phyloP scores from a whole-genome alignment of 2,329 filamentous ascomycete genomes.

The Diplodia intermedia region DNA sequence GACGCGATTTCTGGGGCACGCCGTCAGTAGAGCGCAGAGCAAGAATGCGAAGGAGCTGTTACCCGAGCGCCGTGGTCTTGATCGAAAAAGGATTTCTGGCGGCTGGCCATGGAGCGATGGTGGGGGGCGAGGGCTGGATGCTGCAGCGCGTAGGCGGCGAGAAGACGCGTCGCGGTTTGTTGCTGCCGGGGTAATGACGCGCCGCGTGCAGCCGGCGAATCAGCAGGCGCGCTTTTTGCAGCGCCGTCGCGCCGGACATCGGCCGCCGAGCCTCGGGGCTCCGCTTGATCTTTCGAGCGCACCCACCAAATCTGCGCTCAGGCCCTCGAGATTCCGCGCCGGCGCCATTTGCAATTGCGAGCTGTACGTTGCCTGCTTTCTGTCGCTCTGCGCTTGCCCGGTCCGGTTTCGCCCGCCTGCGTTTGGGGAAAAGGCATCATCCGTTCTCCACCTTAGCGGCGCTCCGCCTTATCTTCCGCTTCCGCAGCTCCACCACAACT shows the following conservation, averaged over 20 bases:
- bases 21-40: neutral
- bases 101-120: constrained; percentile 50
- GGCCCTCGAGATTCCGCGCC: constrained; percentile 6
- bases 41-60: neutral
- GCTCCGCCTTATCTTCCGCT: constrained; percentile 28
- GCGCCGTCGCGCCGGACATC: constrained; percentile 16
- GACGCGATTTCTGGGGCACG: constrained; percentile 16
- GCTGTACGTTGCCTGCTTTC: neutral
- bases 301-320: constrained; percentile 16
- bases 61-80: constrained; percentile 46
- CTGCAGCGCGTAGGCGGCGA: constrained; percentile 1
- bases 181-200: constrained; percentile 1
- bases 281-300: constrained; percentile 18
- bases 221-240: constrained; percentile 9
- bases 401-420: constrained; percentile 9
- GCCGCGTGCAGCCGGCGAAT: neutral
- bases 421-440: constrained; percentile 7
- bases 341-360: constrained; percentile 15
- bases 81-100: constrained; percentile 61
- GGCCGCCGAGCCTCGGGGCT: constrained; percentile 20
- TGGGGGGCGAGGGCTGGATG: neutral
- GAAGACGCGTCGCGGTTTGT: constrained; percentile 32
- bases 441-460: neutral
- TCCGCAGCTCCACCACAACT: constrained; percentile 21
- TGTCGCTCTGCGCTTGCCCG: neutral